Conservation (phyloP, 768 basidiomycete species). For the Boletus edulis region DNA sequence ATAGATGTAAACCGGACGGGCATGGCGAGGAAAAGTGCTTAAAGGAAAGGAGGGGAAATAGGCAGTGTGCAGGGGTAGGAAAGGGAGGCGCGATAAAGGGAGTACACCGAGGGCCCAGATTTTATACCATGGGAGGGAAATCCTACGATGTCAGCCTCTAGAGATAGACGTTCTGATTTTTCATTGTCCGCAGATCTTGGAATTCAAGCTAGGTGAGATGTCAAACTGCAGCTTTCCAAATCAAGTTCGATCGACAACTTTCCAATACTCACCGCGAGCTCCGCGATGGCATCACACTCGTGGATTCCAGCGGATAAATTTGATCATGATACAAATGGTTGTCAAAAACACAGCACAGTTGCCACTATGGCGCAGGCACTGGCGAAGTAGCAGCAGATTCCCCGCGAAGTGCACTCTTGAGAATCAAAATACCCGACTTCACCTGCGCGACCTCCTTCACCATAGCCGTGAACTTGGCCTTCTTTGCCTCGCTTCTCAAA, state of each 20-base stretch:
- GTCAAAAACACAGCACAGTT: constrained; percentile 12
- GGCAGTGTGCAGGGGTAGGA: constrained; percentile 13
- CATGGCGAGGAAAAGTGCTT: constrained; percentile 34
- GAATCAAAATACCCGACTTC: constrained; percentile 60
- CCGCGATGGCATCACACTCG: background rate
- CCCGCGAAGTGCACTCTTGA: constrained; percentile 44
- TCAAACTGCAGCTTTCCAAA: constrained; percentile 7
- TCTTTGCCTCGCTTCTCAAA: constrained; percentile 65
- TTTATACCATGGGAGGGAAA: constrained; percentile 25
- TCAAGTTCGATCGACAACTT: constrained; percentile 20
- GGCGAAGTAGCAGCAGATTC: constrained; percentile 27
- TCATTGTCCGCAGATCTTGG: constrained; percentile 6
- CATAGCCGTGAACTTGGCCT: constrained; percentile 71
- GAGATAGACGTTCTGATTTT: constrained; percentile 17
- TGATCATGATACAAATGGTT: constrained; percentile 17
- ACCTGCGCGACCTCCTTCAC: constrained; percentile 78
- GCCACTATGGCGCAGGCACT: constrained; percentile 22
- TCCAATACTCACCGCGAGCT: background rate
- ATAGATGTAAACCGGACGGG: constrained; percentile 20
- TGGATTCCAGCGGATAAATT: constrained; percentile 15
- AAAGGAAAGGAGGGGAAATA: constrained; percentile 37
- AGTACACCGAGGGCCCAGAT: constrained; percentile 3
- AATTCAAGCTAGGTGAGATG: constrained; percentile 8
- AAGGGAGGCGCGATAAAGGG: constrained; percentile 7
- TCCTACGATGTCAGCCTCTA: constrained; percentile 28